These are phyloP conservation scores for Cladosporium sp. DNA, from an alignment of 2,329 filamentous ascomycete genomes.

Conservation along the genomic window DNA sequence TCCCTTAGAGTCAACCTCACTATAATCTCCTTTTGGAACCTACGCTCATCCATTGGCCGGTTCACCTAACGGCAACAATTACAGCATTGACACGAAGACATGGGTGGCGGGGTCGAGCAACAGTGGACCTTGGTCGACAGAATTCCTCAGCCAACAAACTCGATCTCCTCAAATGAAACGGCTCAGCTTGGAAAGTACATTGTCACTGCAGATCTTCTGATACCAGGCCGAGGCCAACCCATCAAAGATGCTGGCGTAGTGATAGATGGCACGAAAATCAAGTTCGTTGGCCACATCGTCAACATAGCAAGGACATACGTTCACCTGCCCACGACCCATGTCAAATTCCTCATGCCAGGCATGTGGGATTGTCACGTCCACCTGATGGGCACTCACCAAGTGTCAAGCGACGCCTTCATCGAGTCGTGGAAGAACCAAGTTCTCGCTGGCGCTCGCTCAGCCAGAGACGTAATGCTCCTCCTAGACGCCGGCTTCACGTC, in stretches of 20 bases:
- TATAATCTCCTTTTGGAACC: neutral
- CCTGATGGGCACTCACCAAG: constrained; percentile 35
- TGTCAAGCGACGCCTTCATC: constrained; percentile 17
- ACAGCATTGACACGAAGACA: neutral
- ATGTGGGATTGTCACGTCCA: constrained; percentile 51
- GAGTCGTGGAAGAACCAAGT: constrained; percentile 23
- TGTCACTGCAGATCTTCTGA: constrained; percentile 34
- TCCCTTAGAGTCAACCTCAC: neutral
- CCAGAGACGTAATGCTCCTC: constrained; percentile 36
- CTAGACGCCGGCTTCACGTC: constrained; percentile 47
- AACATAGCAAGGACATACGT: constrained; percentile 7
- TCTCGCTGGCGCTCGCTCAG: constrained; percentile 38
- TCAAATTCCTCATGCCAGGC: constrained; percentile 45
- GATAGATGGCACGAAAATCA: constrained; percentile 35
- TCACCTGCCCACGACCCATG: constrained; percentile 26
- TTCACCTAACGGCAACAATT: neutral
- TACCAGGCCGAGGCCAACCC: constrained; percentile 44
- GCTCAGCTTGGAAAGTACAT: neutral
- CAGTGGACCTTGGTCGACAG: neutral
- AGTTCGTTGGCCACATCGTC: constrained; percentile 32
- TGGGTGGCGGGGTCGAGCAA: neutral
- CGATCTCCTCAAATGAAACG: neutral
- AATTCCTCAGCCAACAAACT: neutral
- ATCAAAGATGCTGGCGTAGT: constrained; percentile 36
- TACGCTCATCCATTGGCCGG: neutral